Evolutionary conservation across 208 protist genomes (phyloP).

Genomic region (Leishmania amazonensis): DNA sequence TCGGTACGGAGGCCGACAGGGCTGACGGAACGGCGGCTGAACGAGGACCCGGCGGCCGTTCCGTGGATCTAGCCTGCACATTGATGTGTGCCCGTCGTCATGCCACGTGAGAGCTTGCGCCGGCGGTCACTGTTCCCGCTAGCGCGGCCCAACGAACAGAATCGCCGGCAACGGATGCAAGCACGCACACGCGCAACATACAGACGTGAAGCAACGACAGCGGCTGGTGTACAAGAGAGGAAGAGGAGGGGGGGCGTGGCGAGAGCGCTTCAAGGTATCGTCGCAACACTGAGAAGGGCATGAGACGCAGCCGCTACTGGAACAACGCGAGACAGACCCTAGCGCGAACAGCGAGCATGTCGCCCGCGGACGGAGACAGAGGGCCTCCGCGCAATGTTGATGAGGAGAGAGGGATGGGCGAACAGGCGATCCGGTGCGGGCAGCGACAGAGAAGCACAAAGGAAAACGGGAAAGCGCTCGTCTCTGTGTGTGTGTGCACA

Average conservation of each 20-base stretch:
- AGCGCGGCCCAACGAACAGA: neutral
- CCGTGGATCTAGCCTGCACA: slow-evolving; percentile 36
- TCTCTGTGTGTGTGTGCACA: too few species aligned
- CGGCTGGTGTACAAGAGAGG: too few species aligned
- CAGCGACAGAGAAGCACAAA: neutral
- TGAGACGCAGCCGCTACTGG: too few species aligned
- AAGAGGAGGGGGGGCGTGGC: too few species aligned
- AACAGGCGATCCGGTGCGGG: neutral
- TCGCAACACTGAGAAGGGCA: too few species aligned
- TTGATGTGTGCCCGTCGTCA: neutral
- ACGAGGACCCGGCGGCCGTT: slow-evolving; percentile 44
- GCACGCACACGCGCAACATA: neutral
- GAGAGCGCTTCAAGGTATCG: too few species aligned
- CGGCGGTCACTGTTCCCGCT: neutral
- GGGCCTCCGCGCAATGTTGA: too few species aligned
- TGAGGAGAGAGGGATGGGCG: too few species aligned
- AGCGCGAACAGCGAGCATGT: too few species aligned
- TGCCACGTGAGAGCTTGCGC: neutral
- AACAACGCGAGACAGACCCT: too few species aligned
- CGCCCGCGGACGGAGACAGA: too few species aligned
- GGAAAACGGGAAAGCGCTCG: neutral
- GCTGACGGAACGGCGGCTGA: slow-evolving; percentile 40
- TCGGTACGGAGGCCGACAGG: neutral
- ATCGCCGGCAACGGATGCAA: neutral
- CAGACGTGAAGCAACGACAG: neutral